Percentiles rank a stretch among this genome's conserved stretches.
Conservation (phyloP, 176 grass and related monocot species). For the Carex cristatella region DNA sequence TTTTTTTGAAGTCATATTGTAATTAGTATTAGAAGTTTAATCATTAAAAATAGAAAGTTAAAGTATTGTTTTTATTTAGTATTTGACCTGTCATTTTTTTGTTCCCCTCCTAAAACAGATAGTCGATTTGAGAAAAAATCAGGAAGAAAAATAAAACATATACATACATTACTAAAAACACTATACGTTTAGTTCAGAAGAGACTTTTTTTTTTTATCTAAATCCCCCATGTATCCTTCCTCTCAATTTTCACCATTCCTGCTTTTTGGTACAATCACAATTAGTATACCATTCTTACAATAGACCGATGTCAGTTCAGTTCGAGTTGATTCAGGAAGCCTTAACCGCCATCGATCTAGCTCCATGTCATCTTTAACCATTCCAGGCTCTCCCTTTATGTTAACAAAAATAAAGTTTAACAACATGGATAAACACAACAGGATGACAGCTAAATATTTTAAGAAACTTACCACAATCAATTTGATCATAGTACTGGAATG, state of each 20-base stretch:
- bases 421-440: background rate
- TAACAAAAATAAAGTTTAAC: background rate
- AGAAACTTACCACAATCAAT: constrained; percentile 38
- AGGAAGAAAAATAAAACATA: background rate
- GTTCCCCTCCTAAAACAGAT: background rate
- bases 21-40: too few relatives aligned
- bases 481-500: constrained; percentile 57
- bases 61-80: too few relatives aligned
- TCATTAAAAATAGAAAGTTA: too few relatives aligned
- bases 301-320: constrained; percentile 46
- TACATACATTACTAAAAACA: background rate
- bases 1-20: too few relatives aligned
- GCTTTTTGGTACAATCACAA: constrained; percentile 69
- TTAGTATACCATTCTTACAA: constrained; percentile 46
- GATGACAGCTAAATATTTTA: background rate
- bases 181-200: constrained; percentile 3
- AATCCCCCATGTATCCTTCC: constrained; percentile 8
- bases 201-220: constrained; percentile 21
- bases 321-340: constrained; percentile 44
- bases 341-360: constrained; percentile 58
- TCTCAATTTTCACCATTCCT: background rate
- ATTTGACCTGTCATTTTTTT: too few relatives aligned
- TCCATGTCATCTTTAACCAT: constrained; percentile 37
- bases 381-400: background rate
- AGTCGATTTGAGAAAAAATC: background rate